These are phyloP conservation scores for Jimgerdemannia lactiflua DNA, from an alignment of 192 early-diverging fungal species.

Conservation along the genomic window DNA sequence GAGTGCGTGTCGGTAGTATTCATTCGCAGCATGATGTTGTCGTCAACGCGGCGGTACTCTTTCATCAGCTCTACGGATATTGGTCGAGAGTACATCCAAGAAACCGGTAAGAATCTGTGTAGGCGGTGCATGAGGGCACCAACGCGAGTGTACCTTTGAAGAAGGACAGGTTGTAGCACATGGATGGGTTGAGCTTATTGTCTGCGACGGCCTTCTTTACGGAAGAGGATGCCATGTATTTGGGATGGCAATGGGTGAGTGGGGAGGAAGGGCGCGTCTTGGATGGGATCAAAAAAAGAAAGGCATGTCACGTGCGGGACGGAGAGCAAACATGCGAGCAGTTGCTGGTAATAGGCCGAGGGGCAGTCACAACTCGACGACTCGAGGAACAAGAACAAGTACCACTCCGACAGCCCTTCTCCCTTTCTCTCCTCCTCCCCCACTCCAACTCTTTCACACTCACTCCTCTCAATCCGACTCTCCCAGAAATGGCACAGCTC, in stretches of 20 bases:
- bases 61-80: conserved; percentile 58
- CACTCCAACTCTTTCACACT: neutral
- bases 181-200: neutral
- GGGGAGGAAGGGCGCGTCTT: neutral
- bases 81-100: neutral
- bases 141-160: conserved; percentile 50
- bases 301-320: neutral
- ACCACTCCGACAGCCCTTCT: neutral
- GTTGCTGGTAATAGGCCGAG: too few species aligned
- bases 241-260: too few species aligned
- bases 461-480: neutral
- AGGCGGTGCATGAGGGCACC: too few species aligned
- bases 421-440: neutral
- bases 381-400: neutral
- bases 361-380: neutral
- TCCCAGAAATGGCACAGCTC: neutral
- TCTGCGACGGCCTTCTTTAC: neutral
- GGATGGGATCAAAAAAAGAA: neutral
- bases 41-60: conserved; percentile 71
- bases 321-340: neutral
- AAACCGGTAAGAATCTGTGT: neutral
- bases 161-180: conserved; percentile 63
- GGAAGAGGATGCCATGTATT: neutral
- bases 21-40: conserved; percentile 76
- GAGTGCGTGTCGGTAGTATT: conserved; percentile 72